These are phyloP conservation scores for Mediolabrus comicus DNA, from an alignment of 108 stramenopile genomes.

Conservation along the genomic window DNA sequence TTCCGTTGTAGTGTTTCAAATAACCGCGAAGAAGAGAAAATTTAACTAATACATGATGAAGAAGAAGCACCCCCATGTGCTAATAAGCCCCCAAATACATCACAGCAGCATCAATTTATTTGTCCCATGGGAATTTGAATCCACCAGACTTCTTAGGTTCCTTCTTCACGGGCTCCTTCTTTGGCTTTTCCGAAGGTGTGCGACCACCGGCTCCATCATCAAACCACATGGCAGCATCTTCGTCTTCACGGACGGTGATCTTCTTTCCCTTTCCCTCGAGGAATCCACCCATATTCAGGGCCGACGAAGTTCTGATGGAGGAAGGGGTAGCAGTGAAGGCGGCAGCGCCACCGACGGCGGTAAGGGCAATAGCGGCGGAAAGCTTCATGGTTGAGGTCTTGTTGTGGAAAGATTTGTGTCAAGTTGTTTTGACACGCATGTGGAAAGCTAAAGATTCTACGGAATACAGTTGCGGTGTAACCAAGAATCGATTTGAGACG, in stretches of 20 bases:
- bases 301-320: conserved; percentile 4
- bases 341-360: conserved; percentile 17
- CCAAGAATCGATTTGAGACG: neutral
- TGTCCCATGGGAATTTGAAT: conserved; percentile 50
- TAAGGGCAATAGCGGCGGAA: conserved; percentile 20
- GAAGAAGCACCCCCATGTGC: neutral
- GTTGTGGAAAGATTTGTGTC: neutral
- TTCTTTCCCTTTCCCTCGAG: conserved; percentile 46
- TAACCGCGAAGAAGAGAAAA: neutral
- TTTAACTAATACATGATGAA: neutral
- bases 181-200: conserved; percentile 20
- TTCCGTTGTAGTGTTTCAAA: neutral
- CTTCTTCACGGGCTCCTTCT: conserved; percentile 42
- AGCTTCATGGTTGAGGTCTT: conserved; percentile 26
- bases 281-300: conserved; percentile 22
- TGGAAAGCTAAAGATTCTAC: neutral
- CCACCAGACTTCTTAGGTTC: conserved; percentile 20
- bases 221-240: conserved; percentile 59
- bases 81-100: neutral
- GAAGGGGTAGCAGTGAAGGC: conserved; percentile 31
- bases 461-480: neutral
- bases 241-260: conserved; percentile 57
- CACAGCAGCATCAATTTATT: conserved; percentile 18
- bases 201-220: conserved; percentile 35
- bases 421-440: neutral